A percentile compares a stretch with the other conserved stretches of the same genome.
phyloP scores from a whole-genome alignment of 108 stramenopile species.

The Bacterosira constricta region DNA sequence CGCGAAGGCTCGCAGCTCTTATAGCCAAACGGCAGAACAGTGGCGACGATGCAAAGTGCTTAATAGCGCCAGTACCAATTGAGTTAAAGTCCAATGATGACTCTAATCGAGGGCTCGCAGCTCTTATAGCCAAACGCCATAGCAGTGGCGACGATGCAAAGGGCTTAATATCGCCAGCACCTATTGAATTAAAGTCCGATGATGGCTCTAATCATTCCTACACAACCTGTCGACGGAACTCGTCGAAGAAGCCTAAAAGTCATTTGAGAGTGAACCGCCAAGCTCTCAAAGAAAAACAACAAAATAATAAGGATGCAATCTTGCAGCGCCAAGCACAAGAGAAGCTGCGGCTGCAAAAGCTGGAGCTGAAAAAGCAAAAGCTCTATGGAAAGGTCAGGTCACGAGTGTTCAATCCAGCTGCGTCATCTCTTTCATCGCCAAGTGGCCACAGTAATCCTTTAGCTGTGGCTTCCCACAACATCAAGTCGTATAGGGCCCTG shows the following conservation, averaged over 20 bases:
- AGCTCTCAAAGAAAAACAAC: constrained; percentile 34
- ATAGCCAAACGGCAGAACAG: constrained; percentile 39
- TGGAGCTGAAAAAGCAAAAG: constrained; percentile 42
- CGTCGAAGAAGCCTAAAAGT: constrained; percentile 27
- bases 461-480: background rate
- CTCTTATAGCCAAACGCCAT: constrained; percentile 35
- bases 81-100: no score
- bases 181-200: constrained; percentile 8
- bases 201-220: constrained; percentile 3
- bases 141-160: constrained; percentile 41
- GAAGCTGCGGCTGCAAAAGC: constrained; percentile 17
- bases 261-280: constrained; percentile 28
- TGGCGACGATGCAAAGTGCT: constrained; percentile 38
- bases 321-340: constrained; percentile 30
- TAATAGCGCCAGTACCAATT: constrained; percentile 24
- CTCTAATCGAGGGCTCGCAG: constrained; percentile 26
- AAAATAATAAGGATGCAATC: constrained; percentile 22
- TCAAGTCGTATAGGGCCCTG: background rate
- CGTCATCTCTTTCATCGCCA: background rate
- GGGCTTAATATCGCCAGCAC: constrained; percentile 23
- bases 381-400: constrained; percentile 39
- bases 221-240: constrained; percentile 9
- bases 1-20: constrained; percentile 20
- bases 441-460: background rate
- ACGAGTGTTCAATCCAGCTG: constrained; percentile 16